Base-by-base conservation (phyloP, 2,329 filamentous ascomycete genomes). In the Trichothecium roseum region DNA sequence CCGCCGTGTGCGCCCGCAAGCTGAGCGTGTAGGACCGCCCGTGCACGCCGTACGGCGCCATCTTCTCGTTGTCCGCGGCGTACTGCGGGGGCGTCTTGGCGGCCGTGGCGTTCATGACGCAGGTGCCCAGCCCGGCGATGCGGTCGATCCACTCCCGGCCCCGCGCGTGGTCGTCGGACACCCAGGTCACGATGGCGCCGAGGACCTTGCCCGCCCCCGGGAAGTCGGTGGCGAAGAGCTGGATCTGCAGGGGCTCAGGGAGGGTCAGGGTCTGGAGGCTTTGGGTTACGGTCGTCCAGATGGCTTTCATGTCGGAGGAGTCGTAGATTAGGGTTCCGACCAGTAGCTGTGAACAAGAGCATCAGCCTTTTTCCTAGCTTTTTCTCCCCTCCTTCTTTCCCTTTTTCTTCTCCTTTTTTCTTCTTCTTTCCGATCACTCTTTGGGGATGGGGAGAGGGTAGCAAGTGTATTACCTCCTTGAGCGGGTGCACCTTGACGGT, bases 401-500 rank as follows among this genome's bases (percentile, higher is more conserved):
- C 16, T 24, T 24, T 24, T 24, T 10, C 6, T 24, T 24, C 10
- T 24, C 20, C 10, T 24, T 24, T 24, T 24, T 7, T 18, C 4
- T 32, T 32, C 18, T 15, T 15, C 15, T 18, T 4, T 15, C 16
- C 18, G 12, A 13, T n/a, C n/a, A n/a, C n/a, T n/a, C n/a, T n/a
- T 13, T 30, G 17, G 14, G 15, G 13, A 10, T 29, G 18, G 8
- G 12, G n/a, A 12, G 28, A 15, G 22, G 8, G 32, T 22, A 9
- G 20, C 15, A 9, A 12, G 15, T 18, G n/a, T 27, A 28, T 32
- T 29, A 37, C 38, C 30, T 37, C 26, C 7, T 28, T 32, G 6
- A 32, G 32, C 10, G 40, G 40, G 12, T 50, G 50, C 2, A 47
- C 45, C 32, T 50, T 52, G 42, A 53, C 38, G 1, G 41, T 49